Evolutionary conservation across 352 stramenopile genomes (phyloP), one percentile per base, ranked within the genome.

Genomic region (Phytophthora europaea): DNA sequence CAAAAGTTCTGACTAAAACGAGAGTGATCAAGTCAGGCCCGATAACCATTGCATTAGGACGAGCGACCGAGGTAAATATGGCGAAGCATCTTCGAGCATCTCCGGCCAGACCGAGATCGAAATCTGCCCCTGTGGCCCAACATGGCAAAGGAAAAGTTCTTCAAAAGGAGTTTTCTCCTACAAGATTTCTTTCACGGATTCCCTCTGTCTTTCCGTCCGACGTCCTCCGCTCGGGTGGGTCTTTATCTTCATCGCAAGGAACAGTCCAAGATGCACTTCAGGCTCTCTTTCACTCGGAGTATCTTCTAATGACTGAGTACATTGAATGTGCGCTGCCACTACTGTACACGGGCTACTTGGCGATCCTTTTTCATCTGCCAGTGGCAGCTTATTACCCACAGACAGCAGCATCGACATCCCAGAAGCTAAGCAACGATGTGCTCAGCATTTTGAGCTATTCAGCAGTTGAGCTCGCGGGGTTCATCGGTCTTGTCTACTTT

Each of bases 271-370:
- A 77, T 18, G 67, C 53, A 4, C 73, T 76, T 3, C 55, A 70
- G 26, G 48, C 64, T 33, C 67, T 80, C 38, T 84, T 82, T 53
- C 67, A 72, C 43, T 72, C 63, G 6, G 70, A 84, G 28, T 79
- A 74, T 40, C 5, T 79, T 4, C 57, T 78, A 0, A 60, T 76
- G 43, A 40, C 54, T 3, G 75, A 80, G 61, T 82, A 82, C 54
- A 70, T 80, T 52, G 72, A 81, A 57, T 78, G 74, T 43, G 51
- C 52, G 0, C 60, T 84, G 5, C 78, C 71, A 28, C 18, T 80
- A 0, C 6, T 80, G 10, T 82, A 79, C 59, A 52, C 66, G 12
- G 33, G 69, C 7, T 82, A 75, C 18, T 20, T 78, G 2, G 33
- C 57, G 16, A 65, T 65, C 15, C 64, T 84, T 12, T 68, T 47